Evolutionary conservation across 2,329 filamentous ascomycete species (phyloP), one percentile per base, ranked within the genome.

Genomic region (Aspergillus alliaceus): DNA sequence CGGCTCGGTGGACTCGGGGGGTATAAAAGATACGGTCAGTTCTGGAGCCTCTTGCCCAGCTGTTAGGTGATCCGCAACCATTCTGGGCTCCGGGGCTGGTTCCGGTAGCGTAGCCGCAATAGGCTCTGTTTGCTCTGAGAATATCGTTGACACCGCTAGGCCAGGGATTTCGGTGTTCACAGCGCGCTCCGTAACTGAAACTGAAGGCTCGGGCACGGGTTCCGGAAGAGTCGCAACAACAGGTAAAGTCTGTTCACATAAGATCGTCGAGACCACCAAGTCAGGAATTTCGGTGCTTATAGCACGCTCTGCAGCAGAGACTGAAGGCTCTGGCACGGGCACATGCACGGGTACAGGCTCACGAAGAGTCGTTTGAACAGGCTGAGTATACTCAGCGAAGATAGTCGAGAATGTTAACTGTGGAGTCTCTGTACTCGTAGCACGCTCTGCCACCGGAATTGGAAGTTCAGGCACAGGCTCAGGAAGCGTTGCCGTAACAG

Each of bases 1-100:
- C 4, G 78, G 77, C 58, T 75, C 72, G 6, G 69, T 71, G 37
- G 57, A 66, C 31, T 63, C 59, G 15, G 66, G 62, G 29, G 66
- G 57, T 18, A 70, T 61, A 48, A 57, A 63, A 31, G 74, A 72
- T 27, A 76, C 59, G 15, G 64, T 62, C 39, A 71, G 54, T 39
- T 69, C 60, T 7, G 66, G 63, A 22, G 61, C 52, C 1, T 59
- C 49, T 4, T 54, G 58, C 35, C 64, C 59, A 5, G 64, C 44
- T 14, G 31, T 56, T 20, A 51, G 54, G 22, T 56, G 58, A 22
- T 63, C 60, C 20, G 60, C 62, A 18, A 59, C 44, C 25, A 59
- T 35, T 8, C 35, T 49, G 18, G 63, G 57, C 48, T 67, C 61
- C 14, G 62, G 56, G 46, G 58, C 52, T n/a, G 54, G 60, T 35